Percentiles rank a stretch among this genome's conserved stretches.
Conservation (phyloP, 176 grass and related monocot genomes). For the Miscanthus lutarioriparius region DNA sequence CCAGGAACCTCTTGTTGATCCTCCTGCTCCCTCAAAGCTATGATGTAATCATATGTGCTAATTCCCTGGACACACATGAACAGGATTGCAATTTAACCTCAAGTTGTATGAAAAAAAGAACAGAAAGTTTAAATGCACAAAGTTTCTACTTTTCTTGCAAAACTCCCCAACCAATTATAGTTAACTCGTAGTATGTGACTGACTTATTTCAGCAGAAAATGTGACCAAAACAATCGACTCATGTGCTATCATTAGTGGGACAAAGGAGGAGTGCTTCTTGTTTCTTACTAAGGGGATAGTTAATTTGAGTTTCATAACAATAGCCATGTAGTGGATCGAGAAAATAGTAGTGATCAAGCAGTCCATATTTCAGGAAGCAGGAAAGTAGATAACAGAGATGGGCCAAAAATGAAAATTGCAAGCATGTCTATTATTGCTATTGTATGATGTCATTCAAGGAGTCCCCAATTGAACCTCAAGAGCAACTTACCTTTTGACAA, state of each 20-base stretch:
- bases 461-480: not conserved
- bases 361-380: not conserved
- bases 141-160: not conserved
- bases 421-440: not conserved
- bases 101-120: slow-evolving; percentile 22
- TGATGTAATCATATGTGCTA: slow-evolving; percentile 96
- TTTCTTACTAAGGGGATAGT: slow-evolving; percentile 22
- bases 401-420: not conserved
- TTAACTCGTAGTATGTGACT: not conserved
- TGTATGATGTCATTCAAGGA: slow-evolving; percentile 13
- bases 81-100: slow-evolving; percentile 5
- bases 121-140: slow-evolving; percentile 4
- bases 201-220: not conserved
- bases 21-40: slow-evolving; percentile 96
- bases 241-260: not conserved
- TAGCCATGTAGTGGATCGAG: not conserved
- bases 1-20: slow-evolving; percentile 71
- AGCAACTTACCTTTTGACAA: slow-evolving; percentile 85
- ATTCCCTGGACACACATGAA: slow-evolving; percentile 60
- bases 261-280: not conserved
- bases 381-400: not conserved
- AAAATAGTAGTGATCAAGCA: slow-evolving; percentile 7
- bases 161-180: slow-evolving; percentile 2
- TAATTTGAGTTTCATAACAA: not conserved
- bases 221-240: not conserved